These are phyloP conservation scores for Amanita phalloides DNA, from an alignment of 768 basidiomycete genomes.

Conservation along the genomic window DNA sequence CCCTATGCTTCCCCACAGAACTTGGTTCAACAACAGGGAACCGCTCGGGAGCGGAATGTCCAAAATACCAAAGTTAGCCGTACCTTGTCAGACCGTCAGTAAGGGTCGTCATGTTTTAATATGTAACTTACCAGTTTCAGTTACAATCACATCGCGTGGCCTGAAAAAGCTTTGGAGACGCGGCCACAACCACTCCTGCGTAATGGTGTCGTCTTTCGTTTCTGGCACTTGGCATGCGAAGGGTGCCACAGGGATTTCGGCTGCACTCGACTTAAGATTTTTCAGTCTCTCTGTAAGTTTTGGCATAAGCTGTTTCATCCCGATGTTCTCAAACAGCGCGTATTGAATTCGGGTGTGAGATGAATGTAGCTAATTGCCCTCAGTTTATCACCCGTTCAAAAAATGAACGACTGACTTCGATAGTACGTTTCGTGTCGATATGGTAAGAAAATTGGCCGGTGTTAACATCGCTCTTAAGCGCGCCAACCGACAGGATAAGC, in stretches of 20 bases:
- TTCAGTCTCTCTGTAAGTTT: conserved; percentile 49
- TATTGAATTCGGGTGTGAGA: conserved; percentile 57
- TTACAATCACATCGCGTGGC: conserved; percentile 64
- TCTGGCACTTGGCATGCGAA: conserved; percentile 32
- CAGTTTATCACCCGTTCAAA: neutral
- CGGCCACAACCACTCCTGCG: conserved; percentile 82
- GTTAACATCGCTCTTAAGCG: conserved; percentile 73
- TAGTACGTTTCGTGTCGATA: conserved; percentile 42
- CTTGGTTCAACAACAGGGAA: conserved; percentile 57
- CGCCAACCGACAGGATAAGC: conserved; percentile 65
- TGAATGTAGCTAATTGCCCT: conserved; percentile 53
- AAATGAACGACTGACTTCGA: conserved; percentile 39
- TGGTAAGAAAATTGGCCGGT: conserved; percentile 80
- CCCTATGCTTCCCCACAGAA: conserved; percentile 90
- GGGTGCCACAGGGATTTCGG: conserved; percentile 34
- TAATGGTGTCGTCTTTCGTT: conserved; percentile 41
- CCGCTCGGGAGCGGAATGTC: conserved; percentile 72
- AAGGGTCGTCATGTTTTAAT: neutral
- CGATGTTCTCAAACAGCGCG: conserved; percentile 52
- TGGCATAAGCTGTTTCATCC: conserved; percentile 72
- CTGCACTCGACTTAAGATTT: conserved; percentile 26
- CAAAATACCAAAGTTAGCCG: conserved; percentile 77
- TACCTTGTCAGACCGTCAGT: conserved; percentile 28
- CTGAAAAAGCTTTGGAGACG: conserved; percentile 63
- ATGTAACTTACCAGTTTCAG: conserved; percentile 61